Percentiles rank a stretch among this genome's conserved stretches.
Evolutionary conservation across 1,284 basidiomycete species (phyloP).

Genomic region (Inonotus hispidus): DNA sequence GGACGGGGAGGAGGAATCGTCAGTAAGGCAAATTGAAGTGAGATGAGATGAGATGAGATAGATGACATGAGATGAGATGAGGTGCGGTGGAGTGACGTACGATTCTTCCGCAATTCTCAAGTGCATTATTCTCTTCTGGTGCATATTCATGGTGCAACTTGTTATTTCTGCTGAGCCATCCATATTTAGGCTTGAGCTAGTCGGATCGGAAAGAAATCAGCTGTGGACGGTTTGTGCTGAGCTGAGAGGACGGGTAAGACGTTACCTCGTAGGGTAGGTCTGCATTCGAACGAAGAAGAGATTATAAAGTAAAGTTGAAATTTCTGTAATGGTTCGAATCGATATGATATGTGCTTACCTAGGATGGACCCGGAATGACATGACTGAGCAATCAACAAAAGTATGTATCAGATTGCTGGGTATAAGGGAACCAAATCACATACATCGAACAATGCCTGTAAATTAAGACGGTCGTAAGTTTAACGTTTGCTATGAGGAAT

Average conservation of each 20-base stretch:
- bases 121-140: not conserved
- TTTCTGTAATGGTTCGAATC: not conserved
- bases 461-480: not conserved
- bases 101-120: slow-evolving; percentile 4
- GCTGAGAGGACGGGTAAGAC: slow-evolving; percentile 1
- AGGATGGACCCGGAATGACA: slow-evolving; percentile 44
- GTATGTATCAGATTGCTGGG: not conserved
- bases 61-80: not conserved
- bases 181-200: not conserved
- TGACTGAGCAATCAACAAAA: slow-evolving; percentile 24
- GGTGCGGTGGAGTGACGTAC: not conserved
- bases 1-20: too few relatives aligned
- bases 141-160: not conserved
- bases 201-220: not conserved
- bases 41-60: slow-evolving; percentile 25
- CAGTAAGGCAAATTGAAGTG: too few relatives aligned
- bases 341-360: slow-evolving; percentile 26
- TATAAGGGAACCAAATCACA: not conserved
- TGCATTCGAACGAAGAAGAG: slow-evolving; percentile 17
- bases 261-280: slow-evolving; percentile 37
- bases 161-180: not conserved
- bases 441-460: not conserved
- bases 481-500: not conserved
- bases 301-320: not conserved
- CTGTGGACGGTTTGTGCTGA: not conserved